Evolutionary conservation across 1,284 basidiomycete species (phyloP).

Genomic region (Ustilago trichophora): DNA sequence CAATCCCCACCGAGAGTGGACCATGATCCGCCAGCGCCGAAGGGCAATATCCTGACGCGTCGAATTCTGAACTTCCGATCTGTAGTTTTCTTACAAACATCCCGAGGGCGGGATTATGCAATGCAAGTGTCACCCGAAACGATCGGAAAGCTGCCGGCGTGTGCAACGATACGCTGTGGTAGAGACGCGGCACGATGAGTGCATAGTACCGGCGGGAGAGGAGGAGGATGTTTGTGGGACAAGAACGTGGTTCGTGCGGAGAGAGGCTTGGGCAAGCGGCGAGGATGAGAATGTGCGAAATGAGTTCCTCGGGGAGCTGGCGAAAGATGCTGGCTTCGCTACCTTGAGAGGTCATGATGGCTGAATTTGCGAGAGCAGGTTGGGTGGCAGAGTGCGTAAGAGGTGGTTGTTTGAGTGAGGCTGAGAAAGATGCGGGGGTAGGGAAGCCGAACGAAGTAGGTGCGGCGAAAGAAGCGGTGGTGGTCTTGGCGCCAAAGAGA

Average conservation of each 20-base stretch:
- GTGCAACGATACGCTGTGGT: constrained; percentile 44
- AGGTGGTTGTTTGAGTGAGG: neutral
- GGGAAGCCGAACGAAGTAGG: neutral
- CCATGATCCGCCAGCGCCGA: constrained; percentile 38
- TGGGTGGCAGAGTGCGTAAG: neutral
- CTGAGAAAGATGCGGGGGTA: neutral
- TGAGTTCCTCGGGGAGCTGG: constrained; percentile 41
- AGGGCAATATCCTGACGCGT: constrained; percentile 49
- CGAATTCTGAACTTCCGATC: constrained; percentile 48
- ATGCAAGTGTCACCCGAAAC: constrained; percentile 41
- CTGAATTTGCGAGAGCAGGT: neutral
- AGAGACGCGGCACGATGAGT: constrained; percentile 42
- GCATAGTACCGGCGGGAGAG: constrained; percentile 40
- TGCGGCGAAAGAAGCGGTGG: too few relatives aligned
- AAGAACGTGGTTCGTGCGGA: constrained; percentile 29
- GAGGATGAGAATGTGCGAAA: constrained; percentile 39
- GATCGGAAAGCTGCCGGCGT: constrained; percentile 34
- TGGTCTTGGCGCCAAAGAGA: neutral
- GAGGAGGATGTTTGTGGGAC: constrained; percentile 40
- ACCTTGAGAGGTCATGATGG: neutral
- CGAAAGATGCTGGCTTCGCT: constrained; percentile 5
- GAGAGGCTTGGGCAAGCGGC: constrained; percentile 43
- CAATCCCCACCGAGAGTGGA: constrained; percentile 45
- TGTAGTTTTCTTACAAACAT: constrained; percentile 24
- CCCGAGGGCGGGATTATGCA: constrained; percentile 54